Evolutionary conservation across 2,329 filamentous ascomycete species (phyloP).

Genomic region (Trichoderma harzianum): DNA sequence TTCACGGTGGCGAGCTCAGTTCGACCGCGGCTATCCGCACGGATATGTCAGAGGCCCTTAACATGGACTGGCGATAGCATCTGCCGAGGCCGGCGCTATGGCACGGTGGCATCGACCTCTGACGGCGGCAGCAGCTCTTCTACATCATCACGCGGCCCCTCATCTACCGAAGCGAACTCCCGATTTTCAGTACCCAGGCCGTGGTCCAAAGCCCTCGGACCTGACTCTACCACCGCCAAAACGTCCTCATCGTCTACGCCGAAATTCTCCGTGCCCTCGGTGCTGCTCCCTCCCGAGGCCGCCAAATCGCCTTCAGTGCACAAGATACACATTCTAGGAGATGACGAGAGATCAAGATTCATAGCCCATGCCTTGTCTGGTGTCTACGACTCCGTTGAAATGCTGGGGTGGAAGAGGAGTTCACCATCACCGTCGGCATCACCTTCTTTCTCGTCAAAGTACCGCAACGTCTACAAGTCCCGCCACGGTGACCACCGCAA

Average conservation of each 20-base stretch:
- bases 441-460: slow-evolving; percentile 25
- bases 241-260: slow-evolving; percentile 10
- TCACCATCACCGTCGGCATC: not conserved
- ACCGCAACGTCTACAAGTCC: slow-evolving; percentile 30
- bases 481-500: slow-evolving; percentile 23
- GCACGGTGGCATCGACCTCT: slow-evolving; percentile 26
- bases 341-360: slow-evolving; percentile 40
- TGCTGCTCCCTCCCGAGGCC: slow-evolving; percentile 33
- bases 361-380: slow-evolving; percentile 41
- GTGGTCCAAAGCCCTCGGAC: slow-evolving; percentile 23
- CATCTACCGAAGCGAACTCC: slow-evolving; percentile 22
- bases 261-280: slow-evolving; percentile 35
- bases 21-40: slow-evolving; percentile 43
- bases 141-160: slow-evolving; percentile 23
- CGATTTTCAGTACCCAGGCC: slow-evolving; percentile 21
- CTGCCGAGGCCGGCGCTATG: slow-evolving; percentile 35
- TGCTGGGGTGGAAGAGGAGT: slow-evolving; percentile 30
- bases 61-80: slow-evolving; percentile 42
- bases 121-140: slow-evolving; percentile 20
- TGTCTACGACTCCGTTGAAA: slow-evolving; percentile 40
- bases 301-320: slow-evolving; percentile 33
- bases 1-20: slow-evolving; percentile 36
- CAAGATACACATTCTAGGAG: slow-evolving; percentile 42
- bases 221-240: slow-evolving; percentile 19
- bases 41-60: slow-evolving; percentile 36